phyloP scores from a whole-genome alignment of 169 alveolate species.

The Plasmodium fragile region DNA sequence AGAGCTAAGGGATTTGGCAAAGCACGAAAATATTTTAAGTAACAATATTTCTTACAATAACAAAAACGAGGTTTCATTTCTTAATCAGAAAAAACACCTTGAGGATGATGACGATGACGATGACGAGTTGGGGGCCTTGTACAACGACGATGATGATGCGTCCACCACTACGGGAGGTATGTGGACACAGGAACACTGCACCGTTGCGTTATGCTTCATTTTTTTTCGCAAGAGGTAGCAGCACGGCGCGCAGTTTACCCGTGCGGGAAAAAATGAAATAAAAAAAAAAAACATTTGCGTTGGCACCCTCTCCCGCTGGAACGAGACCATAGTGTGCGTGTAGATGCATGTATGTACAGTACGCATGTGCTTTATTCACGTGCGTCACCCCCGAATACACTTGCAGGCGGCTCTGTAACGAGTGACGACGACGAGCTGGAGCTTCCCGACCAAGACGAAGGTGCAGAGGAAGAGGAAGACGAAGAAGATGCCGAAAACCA shows the following conservation, averaged over 20 bases:
- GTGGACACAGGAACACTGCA: background rate
- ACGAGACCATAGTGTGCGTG: background rate
- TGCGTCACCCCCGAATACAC: background rate
- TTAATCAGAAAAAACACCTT: constrained; percentile 6
- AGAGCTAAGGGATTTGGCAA: constrained; percentile 5
- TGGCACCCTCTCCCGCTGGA: background rate
- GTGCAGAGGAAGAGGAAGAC: background rate
- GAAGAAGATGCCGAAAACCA: background rate
- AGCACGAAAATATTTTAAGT: constrained; percentile 8
- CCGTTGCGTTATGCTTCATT: background rate
- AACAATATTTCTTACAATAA: background rate
- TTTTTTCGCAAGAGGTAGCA: background rate
- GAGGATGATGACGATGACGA: constrained; percentile 23
- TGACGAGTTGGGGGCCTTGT: background rate
- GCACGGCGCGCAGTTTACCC: background rate
- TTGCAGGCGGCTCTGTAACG: background rate
- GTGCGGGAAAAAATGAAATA: background rate
- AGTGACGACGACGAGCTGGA: constrained; percentile 6
- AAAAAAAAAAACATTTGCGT: background rate
- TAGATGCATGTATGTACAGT: background rate
- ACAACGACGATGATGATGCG: constrained; percentile 10
- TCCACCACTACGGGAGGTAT: constrained; percentile 69
- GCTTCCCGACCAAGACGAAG: background rate
- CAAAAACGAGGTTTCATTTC: constrained; percentile 14
- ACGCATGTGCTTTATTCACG: background rate